phyloP scores from a whole-genome alignment of 2,329 filamentous ascomycete genomes.

The Pseudonectria buxi region DNA sequence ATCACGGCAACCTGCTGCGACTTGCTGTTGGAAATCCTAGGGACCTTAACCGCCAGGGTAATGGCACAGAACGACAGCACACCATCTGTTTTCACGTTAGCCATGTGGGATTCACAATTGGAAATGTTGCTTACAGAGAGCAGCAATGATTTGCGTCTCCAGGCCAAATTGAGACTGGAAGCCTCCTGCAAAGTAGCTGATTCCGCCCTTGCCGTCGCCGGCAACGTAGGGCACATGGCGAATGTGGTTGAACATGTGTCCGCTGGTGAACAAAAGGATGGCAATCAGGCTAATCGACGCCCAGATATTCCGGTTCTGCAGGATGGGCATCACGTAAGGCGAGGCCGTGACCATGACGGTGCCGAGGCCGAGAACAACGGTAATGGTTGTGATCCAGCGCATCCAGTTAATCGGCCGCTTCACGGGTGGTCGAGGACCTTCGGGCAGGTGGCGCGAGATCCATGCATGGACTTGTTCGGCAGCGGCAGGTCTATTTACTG shows the following conservation, averaged over 20 bases:
- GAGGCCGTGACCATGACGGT: conserved; percentile 66
- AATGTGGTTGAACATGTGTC: conserved; percentile 99
- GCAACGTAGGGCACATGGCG: conserved; percentile 89
- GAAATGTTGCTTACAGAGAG: conserved; percentile 67
- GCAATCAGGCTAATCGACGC: conserved; percentile 80
- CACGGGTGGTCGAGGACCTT: conserved; percentile 69
- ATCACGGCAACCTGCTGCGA: conserved; percentile 76
- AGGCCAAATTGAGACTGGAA: conserved; percentile 93
- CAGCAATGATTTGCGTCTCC: conserved; percentile 91
- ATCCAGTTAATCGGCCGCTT: conserved; percentile 82
- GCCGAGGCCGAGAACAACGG: conserved; percentile 60
- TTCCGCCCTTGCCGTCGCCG: conserved; percentile 75
- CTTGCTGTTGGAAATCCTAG: conserved; percentile 72
- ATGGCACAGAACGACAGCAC: conserved; percentile 85
- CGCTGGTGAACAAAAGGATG: conserved; percentile 88
- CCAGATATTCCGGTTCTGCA: conserved; percentile 92
- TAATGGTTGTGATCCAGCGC: conserved; percentile 61
- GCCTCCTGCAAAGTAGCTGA: conserved; percentile 83
- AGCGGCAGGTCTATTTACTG: conserved; percentile 50
- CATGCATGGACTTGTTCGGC: conserved; percentile 76
- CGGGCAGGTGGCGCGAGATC: conserved; percentile 72
- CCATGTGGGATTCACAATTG: background rate
- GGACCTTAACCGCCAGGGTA: conserved; percentile 83
- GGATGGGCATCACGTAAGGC: conserved; percentile 71
- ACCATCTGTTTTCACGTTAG: conserved; percentile 39